A percentile compares a stretch with the other conserved stretches of the same genome.
These are phyloP conservation scores for Pyronema domesticum DNA, from an alignment of 495 filamentous ascomycete species.

Conservation along the genomic window DNA sequence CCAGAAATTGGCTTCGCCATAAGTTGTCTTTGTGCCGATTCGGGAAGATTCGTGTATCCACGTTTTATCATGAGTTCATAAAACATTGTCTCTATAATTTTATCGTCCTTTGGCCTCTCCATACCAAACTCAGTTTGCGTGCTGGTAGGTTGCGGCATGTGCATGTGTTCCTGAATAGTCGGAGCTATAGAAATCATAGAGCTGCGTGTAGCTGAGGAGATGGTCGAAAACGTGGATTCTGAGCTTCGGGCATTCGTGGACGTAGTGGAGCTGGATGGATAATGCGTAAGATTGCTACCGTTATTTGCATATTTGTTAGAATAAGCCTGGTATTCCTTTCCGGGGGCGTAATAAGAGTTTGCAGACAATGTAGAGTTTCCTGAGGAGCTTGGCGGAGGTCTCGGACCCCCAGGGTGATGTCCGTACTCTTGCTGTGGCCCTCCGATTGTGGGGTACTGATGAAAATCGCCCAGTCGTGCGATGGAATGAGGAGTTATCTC, in stretches of 20 bases:
- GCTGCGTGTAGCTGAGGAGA: conserved; percentile 31
- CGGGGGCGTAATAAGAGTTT: conserved; percentile 3
- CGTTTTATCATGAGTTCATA: conserved; percentile 89
- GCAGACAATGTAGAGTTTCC: conserved; percentile 2
- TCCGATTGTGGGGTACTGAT: conserved; percentile 73
- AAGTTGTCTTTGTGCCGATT: conserved; percentile 89
- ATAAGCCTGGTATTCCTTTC: neutral
- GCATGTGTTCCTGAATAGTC: conserved; percentile 43
- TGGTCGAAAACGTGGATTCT: conserved; percentile 23
- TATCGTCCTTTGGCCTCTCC: conserved; percentile 59
- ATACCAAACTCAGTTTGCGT: conserved; percentile 42
- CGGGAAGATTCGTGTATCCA: conserved; percentile 91
- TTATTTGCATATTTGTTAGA: conserved; percentile 11
- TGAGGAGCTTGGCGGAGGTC: conserved; percentile 42
- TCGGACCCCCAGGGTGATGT: conserved; percentile 46
- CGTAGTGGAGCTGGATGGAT: conserved; percentile 49
- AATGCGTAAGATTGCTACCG: conserved; percentile 35
- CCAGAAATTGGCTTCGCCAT: conserved; percentile 78
- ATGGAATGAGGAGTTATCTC: conserved; percentile 21
- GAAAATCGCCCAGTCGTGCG: conserved; percentile 47
- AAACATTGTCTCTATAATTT: conserved; percentile 80
- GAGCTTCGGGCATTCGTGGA: conserved; percentile 53
- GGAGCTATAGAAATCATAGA: conserved; percentile 25
- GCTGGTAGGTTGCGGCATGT: conserved; percentile 30
- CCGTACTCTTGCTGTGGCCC: conserved; percentile 10